Evolutionary conservation across 1,284 basidiomycete species (phyloP), one percentile per base, ranked within the genome.

Genomic region (Puccinia polysora): DNA sequence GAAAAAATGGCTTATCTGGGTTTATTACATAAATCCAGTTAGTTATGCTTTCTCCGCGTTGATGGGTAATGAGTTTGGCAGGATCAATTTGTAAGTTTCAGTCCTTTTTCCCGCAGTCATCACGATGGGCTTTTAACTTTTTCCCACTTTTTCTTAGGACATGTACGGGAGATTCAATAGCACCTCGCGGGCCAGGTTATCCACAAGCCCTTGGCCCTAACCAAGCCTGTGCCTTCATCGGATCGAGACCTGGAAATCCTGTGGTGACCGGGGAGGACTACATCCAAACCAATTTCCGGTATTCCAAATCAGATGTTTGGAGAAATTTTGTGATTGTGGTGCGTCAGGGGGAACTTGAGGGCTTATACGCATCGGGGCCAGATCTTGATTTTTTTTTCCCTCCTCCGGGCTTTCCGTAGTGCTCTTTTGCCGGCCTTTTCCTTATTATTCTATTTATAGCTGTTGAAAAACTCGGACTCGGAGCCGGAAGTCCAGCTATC

Each of bases 21-120:
- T 78, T 65, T 88, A 85, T 77, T 88, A 90, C 79, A 80, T 90
- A 74, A 75, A 76, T 49, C 78, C 79, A 12, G 78, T 90, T 55
- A 81, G 86, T 15, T 94, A 91, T 81, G 88, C 87, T 0, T 93
- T 89, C 84, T 86, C 88, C 75, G 88, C 86, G 0, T 82, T 86
- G 62, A 87, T 91, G 84, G 87, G 88, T 80, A 92, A 92, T 78
- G 89, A 91, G 78, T 91, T 91, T 80, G 86, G 84, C 81, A 84
- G 88, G 7, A 85, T 89, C 18, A 34, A 74, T 72, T 36, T 76
- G 75, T 71, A 30, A 70, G 67, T 50, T 62, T 1, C 69, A 72
- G 0, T 67, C 75, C 73, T 74, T 77, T 52, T 38, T 76, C 8
- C 75, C 75, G 10, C 70, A 68, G 0, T 75, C 76, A 6, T 56